phyloP scores from a whole-genome alignment of 2,329 filamentous ascomycete genomes.

The Beauveria sp. region DNA sequence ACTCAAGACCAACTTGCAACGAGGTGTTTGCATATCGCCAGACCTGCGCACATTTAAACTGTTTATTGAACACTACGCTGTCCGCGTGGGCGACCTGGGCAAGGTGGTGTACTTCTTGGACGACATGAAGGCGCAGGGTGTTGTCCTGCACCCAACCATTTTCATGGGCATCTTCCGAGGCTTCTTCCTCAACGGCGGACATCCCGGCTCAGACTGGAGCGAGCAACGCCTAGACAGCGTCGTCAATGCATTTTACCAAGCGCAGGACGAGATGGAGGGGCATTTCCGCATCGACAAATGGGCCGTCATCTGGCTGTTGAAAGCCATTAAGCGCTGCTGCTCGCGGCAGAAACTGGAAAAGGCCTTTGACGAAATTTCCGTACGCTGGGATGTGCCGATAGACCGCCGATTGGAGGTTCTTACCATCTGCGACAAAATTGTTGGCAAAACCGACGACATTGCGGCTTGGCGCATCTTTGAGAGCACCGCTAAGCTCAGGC shows the following conservation, averaged over 20 bases:
- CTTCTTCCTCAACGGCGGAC: constrained; percentile 66
- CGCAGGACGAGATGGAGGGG: constrained; percentile 38
- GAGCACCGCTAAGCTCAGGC: neutral
- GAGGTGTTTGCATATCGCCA: constrained; percentile 58
- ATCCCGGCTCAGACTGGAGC: constrained; percentile 62
- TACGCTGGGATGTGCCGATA: constrained; percentile 31
- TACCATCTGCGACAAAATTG: constrained; percentile 7
- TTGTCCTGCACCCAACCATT: constrained; percentile 66
- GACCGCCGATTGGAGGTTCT: constrained; percentile 1
- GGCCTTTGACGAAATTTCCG: constrained; percentile 43
- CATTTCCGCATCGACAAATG: constrained; percentile 49
- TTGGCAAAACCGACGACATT: neutral
- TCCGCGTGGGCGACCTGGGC: constrained; percentile 60
- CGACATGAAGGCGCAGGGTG: constrained; percentile 67
- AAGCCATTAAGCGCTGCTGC: constrained; percentile 57
- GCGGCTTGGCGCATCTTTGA: constrained; percentile 5
- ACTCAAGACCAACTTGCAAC: constrained; percentile 49
- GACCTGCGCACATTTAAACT: constrained; percentile 74
- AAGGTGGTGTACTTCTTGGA: constrained; percentile 63
- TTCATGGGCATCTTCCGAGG: constrained; percentile 79
- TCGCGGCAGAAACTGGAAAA: constrained; percentile 41
- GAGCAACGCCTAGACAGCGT: constrained; percentile 58
- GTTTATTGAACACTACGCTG: constrained; percentile 67
- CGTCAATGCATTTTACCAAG: constrained; percentile 55
- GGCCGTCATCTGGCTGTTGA: constrained; percentile 53